Percentiles rank a stretch among this genome's conserved stretches.
phyloP scores from a whole-genome alignment of 352 stramenopile genomes.

The Globisporangium okanoganense region DNA sequence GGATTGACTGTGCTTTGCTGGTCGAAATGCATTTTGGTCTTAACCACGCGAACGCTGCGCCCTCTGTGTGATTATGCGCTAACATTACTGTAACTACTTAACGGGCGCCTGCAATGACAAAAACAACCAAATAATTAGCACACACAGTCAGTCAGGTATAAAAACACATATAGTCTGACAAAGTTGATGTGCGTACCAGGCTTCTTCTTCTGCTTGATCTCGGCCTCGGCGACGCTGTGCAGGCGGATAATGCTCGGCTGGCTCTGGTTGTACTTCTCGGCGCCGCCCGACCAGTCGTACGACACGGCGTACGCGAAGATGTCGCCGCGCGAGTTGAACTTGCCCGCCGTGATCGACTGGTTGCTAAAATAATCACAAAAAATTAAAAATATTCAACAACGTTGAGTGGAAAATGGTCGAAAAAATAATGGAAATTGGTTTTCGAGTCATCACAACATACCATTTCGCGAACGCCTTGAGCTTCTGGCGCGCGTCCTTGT shows the following conservation, averaged over 20 bases:
- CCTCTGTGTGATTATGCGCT: slow-evolving; percentile 1
- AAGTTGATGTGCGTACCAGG: slow-evolving; percentile 37
- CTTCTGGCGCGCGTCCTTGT: slow-evolving; percentile 97
- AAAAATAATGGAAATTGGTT: slow-evolving; percentile 2
- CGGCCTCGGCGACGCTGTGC: slow-evolving; percentile 89
- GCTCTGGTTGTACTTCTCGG: slow-evolving; percentile 82
- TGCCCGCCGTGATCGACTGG: slow-evolving; percentile 88
- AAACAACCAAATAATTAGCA: not conserved
- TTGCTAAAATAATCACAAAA: slow-evolving; percentile 37
- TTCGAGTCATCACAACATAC: slow-evolving; percentile 23
- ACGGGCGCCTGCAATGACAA: slow-evolving; percentile 2
- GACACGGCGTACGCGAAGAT: slow-evolving; percentile 95
- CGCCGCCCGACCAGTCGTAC: slow-evolving; percentile 97
- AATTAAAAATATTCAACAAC: not conserved
- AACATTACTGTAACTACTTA: slow-evolving; percentile 15
- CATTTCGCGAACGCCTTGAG: slow-evolving; percentile 90
- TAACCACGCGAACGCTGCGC: not conserved
- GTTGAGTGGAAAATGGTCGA: not conserved
- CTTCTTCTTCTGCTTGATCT: slow-evolving; percentile 96
- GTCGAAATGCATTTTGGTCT: not conserved
- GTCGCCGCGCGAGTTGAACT: slow-evolving; percentile 93
- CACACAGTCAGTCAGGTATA: not conserved
- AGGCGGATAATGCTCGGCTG: slow-evolving; percentile 92
- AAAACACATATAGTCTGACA: not conserved
- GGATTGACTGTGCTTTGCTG: not conserved